Percentiles rank a stretch among this genome's conserved stretches.
phyloP scores from a whole-genome alignment of 139 green algal genomes.

The Chlorella sp. region DNA sequence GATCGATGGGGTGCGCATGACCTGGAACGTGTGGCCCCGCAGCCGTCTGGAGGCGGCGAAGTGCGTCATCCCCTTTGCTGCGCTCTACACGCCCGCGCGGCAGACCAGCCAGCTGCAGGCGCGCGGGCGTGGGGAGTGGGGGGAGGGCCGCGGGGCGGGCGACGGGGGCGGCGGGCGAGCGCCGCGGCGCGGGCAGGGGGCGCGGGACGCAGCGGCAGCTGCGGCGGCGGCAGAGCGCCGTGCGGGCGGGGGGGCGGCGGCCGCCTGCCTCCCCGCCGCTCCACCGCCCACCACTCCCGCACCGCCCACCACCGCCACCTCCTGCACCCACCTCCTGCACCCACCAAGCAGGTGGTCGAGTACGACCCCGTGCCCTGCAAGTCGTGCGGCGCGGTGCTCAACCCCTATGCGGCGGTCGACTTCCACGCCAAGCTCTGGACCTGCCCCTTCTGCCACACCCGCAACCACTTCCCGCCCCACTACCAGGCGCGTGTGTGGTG shows the following conservation, averaged over 20 bases:
- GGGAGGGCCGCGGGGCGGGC: background rate
- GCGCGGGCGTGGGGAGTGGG: background rate
- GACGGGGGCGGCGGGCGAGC: background rate
- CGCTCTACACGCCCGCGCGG: slow-evolving; percentile 91
- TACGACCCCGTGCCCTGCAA: slow-evolving; percentile 98
- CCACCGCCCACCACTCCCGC: too few species aligned
- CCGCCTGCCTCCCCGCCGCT: too few species aligned
- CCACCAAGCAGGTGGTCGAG: slow-evolving; percentile 76
- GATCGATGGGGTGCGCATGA: slow-evolving; percentile 81
- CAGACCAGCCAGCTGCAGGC: slow-evolving; percentile 82
- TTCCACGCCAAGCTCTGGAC: slow-evolving; percentile 93
- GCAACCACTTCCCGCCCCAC: slow-evolving; percentile 97
- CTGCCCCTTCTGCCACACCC: slow-evolving; percentile 93
- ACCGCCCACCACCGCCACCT: too few species aligned
- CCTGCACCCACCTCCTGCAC: too few species aligned
- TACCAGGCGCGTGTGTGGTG: too few species aligned
- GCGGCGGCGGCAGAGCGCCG: too few species aligned
- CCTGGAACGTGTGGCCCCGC: slow-evolving; percentile 97
- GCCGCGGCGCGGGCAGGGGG: background rate
- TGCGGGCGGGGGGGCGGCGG: too few species aligned
- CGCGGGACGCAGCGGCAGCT: background rate
- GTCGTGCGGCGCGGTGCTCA: slow-evolving; percentile 88
- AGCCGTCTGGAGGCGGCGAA: slow-evolving; percentile 92
- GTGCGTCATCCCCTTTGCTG: slow-evolving; percentile 93
- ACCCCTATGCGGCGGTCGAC: slow-evolving; percentile 92